A percentile compares a stretch with the other conserved stretches of the same genome.
Conservation (phyloP, 495 filamentous ascomycete species). For the Aspergillus ostianus region DNA sequence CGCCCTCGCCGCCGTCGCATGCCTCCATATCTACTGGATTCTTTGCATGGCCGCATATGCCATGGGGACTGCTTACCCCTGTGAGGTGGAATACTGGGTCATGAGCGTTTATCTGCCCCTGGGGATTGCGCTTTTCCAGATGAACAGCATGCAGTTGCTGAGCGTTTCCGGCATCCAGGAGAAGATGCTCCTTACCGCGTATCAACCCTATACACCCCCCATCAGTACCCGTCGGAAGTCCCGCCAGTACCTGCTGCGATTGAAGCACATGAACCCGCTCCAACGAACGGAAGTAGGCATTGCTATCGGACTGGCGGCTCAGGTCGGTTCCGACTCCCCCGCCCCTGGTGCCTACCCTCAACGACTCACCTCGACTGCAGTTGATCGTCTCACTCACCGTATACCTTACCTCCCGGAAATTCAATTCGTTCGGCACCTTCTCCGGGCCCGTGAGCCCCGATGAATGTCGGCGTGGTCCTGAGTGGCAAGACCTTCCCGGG, state of each 20-base stretch:
- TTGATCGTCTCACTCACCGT: slow-evolving; percentile 53
- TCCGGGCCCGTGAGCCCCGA: slow-evolving; percentile 40
- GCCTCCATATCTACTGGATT: slow-evolving; percentile 60
- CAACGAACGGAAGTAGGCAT: slow-evolving; percentile 47
- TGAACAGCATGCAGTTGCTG: slow-evolving; percentile 57
- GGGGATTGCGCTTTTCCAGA: slow-evolving; percentile 64
- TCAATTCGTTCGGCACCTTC: slow-evolving; percentile 53
- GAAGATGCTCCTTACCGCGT: slow-evolving; percentile 13
- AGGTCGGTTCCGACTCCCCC: slow-evolving; percentile 33
- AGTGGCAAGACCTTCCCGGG: slow-evolving; percentile 42
- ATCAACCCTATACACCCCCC: slow-evolving; percentile 11
- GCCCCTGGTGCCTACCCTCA: not conserved
- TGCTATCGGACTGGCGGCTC: slow-evolving; percentile 49
- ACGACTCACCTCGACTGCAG: slow-evolving; percentile 27
- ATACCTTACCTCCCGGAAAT: slow-evolving; percentile 59
- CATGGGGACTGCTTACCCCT: slow-evolving; percentile 53
- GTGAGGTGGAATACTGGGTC: slow-evolving; percentile 60
- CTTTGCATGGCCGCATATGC: slow-evolving; percentile 58
- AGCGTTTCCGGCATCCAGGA: slow-evolving; percentile 41
- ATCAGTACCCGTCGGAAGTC: slow-evolving; percentile 5
- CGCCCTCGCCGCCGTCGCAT: slow-evolving; percentile 49
- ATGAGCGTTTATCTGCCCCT: slow-evolving; percentile 65
- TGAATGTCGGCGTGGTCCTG: slow-evolving; percentile 48
- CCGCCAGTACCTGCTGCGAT: slow-evolving; percentile 6
- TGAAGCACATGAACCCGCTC: slow-evolving; percentile 43